These are phyloP conservation scores for Solanum corneliomulleri DNA, from an alignment of 257 asterid genomes.

Conservation along the genomic window DNA sequence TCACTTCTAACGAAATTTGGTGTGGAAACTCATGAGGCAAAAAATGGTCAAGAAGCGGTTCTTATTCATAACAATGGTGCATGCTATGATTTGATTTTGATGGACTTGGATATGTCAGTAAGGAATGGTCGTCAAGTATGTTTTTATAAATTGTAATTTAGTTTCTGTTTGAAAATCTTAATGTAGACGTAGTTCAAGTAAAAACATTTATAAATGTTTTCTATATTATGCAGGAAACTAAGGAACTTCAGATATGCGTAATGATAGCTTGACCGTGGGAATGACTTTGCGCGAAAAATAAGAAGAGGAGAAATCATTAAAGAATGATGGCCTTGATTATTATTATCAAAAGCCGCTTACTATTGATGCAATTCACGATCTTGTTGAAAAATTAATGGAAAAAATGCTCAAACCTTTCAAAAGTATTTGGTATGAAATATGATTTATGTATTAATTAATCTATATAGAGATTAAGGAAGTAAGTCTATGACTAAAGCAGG, in stretches of 20 bases:
- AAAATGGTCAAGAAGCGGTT: slow-evolving; percentile 37
- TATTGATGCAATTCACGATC: background rate
- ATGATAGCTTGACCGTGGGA: slow-evolving; percentile 28
- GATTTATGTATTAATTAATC: background rate
- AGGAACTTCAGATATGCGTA: slow-evolving; percentile 28
- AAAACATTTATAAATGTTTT: background rate
- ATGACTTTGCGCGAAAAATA: slow-evolving; percentile 2
- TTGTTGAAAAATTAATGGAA: background rate
- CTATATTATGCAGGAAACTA: slow-evolving; percentile 13
- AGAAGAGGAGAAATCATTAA: slow-evolving; percentile 19
- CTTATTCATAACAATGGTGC: slow-evolving; percentile 18
- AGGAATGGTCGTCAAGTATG: slow-evolving; percentile 37
- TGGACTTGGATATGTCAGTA: slow-evolving; percentile 48
- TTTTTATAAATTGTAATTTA: no score
- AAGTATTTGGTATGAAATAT: background rate
- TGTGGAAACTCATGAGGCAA: slow-evolving; percentile 13
- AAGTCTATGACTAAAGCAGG: background rate
- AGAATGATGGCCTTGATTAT: slow-evolving; percentile 31
- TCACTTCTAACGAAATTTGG: slow-evolving; percentile 8
- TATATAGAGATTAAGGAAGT: background rate
- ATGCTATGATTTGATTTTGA: slow-evolving; percentile 28
- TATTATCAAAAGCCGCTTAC: slow-evolving; percentile 27
- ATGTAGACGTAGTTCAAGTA: background rate
- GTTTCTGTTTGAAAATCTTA: background rate
- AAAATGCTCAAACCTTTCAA: background rate